A percentile compares a stretch with the other conserved stretches of the same genome.
phyloP scores from a whole-genome alignment of 345 rosid genomes.

The Turnera subulata region DNA sequence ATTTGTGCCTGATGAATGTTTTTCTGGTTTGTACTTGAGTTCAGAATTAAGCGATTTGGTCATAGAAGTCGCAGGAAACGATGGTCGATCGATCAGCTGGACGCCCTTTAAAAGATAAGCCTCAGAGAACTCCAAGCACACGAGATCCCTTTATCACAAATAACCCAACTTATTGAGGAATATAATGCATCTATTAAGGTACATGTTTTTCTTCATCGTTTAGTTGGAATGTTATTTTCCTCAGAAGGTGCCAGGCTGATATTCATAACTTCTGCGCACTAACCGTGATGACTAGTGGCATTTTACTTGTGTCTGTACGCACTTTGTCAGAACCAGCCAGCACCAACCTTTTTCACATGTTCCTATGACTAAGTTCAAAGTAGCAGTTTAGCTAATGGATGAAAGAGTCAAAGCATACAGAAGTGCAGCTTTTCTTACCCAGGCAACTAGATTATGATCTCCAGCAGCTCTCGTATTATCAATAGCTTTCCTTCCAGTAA shows the following conservation, averaged over 20 bases:
- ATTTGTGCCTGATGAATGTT: neutral
- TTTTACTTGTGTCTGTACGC: no score
- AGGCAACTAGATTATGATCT: slow-evolving; percentile 79
- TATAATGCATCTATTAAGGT: slow-evolving; percentile 53
- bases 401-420: no score
- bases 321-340: no score
- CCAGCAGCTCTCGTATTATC: slow-evolving; percentile 44
- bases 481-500: slow-evolving; percentile 87
- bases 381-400: no score
- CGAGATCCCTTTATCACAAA: slow-evolving; percentile 42
- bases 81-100: slow-evolving; percentile 85
- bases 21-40: slow-evolving; percentile 1
- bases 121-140: slow-evolving; percentile 63
- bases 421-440: slow-evolving; percentile 85
- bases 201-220: slow-evolving; percentile 1
- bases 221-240: no score
- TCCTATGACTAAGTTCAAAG: no score
- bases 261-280: no score
- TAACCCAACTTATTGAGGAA: slow-evolving; percentile 38
- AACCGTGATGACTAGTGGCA: no score
- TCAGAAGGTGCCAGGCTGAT: no score
- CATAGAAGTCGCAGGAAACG: slow-evolving; percentile 60
- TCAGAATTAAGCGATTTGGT: slow-evolving; percentile 58
- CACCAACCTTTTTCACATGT: no score
- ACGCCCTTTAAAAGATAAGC: slow-evolving; percentile 44